Evolutionary conservation across 2,329 filamentous ascomycete genomes (phyloP).

Genomic region (Fusarium annulatum): DNA sequence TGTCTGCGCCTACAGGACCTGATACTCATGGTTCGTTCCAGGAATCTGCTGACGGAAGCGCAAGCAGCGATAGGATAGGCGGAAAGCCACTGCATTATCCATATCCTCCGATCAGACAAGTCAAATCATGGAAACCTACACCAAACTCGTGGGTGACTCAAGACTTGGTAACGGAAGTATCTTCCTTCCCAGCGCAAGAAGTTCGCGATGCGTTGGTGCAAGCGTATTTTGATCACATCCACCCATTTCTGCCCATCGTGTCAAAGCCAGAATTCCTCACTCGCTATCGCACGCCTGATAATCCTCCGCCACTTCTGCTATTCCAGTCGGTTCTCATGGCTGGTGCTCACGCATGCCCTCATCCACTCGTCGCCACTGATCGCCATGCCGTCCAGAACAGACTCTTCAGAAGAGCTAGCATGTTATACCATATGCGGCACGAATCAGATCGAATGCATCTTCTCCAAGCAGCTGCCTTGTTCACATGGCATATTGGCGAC

Average conservation of each 20-base stretch:
- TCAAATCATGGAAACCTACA: conserved; percentile 40
- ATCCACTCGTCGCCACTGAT: conserved; percentile 39
- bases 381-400: conserved; percentile 44
- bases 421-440: conserved; percentile 44
- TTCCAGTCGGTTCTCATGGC: conserved; percentile 44
- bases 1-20: conserved; percentile 22
- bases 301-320: conserved; percentile 31
- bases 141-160: conserved; percentile 37
- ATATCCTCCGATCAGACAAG: conserved; percentile 40
- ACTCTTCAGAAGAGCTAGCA: conserved; percentile 39
- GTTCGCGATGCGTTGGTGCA: conserved; percentile 39
- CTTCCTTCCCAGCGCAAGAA: conserved; percentile 41
- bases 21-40: conserved; percentile 32
- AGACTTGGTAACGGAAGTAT: conserved; percentile 36
- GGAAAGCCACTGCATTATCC: conserved; percentile 37
- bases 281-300: conserved; percentile 36
- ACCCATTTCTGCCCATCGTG: conserved; percentile 40
- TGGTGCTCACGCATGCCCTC: conserved; percentile 39
- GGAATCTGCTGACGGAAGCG: conserved; percentile 29
- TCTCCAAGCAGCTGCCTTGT: conserved; percentile 37
- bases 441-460: conserved; percentile 42
- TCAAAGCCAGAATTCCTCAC: conserved; percentile 42
- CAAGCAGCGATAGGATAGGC: conserved; percentile 13
- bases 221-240: conserved; percentile 43
- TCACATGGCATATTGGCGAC: conserved; percentile 43